These are phyloP conservation scores for Mucor sp. DNA, from an alignment of 371 early-diverging fungal species.

Conservation along the genomic window DNA sequence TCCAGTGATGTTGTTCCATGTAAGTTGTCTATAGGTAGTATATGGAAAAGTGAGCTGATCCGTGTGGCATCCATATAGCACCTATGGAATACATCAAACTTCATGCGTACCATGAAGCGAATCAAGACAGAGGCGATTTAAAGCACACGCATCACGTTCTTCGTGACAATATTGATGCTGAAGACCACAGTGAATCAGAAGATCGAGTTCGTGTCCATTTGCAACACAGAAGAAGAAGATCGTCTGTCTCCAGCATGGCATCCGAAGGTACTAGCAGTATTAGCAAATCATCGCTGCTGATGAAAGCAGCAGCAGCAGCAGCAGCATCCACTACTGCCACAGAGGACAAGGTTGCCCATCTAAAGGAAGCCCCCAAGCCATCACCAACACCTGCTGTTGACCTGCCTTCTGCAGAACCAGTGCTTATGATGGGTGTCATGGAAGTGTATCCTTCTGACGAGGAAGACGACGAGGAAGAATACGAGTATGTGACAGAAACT, in stretches of 20 bases:
- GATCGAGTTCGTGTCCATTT: background rate
- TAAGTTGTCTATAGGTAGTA: constrained; percentile 7
- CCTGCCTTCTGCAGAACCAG: background rate
- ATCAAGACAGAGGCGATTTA: constrained; percentile 5
- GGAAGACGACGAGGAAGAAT: constrained; percentile 19
- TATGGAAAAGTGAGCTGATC: background rate
- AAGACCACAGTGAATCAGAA: constrained; percentile 20
- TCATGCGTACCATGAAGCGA: constrained; percentile 20
- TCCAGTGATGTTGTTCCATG: constrained; percentile 20
- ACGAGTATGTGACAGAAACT: constrained; percentile 15
- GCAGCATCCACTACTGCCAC: background rate
- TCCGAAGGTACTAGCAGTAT: background rate
- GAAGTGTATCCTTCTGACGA: constrained; percentile 26
- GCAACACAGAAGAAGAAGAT: background rate
- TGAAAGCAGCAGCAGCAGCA: background rate
- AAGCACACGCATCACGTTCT: constrained; percentile 7
- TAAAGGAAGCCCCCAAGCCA: background rate
- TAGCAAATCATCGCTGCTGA: background rate
- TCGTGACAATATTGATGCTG: constrained; percentile 10
- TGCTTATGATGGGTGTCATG: constrained; percentile 23
- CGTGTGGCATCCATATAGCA: background rate
- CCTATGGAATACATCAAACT: constrained; percentile 26
- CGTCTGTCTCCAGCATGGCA: background rate
- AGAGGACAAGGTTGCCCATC: background rate
- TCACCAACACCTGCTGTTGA: background rate